Conservation (phyloP, 169 alveolate species). For the Eimeria brunetti region DNA sequence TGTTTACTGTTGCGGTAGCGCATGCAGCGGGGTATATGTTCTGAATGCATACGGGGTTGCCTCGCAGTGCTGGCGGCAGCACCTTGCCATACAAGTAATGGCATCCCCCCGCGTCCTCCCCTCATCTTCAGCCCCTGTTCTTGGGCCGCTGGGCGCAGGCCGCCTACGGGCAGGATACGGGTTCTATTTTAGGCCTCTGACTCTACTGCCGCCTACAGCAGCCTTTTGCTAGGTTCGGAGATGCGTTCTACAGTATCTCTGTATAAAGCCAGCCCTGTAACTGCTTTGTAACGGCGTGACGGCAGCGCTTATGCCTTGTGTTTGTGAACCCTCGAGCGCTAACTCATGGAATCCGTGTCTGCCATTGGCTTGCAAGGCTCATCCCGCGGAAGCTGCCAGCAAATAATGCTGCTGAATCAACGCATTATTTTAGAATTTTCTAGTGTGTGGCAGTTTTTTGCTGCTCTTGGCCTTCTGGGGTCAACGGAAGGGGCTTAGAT, state of each 20-base stretch:
- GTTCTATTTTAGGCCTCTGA: neutral
- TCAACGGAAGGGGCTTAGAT: neutral
- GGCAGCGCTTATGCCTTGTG: neutral
- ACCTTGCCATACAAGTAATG: too few species aligned
- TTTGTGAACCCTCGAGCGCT: neutral
- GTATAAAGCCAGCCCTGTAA: neutral
- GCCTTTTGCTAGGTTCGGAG: neutral
- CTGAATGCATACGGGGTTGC: too few species aligned
- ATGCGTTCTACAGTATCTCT: neutral
- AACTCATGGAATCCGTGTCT: neutral
- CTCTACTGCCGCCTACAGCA: neutral
- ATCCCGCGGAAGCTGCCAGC: neutral
- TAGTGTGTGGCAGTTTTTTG: too few species aligned
- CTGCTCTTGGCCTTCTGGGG: neutral
- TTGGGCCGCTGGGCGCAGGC: neutral
- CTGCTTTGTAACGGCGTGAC: neutral
- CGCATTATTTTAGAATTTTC: too few species aligned
- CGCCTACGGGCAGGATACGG: neutral
- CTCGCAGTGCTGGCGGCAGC: too few species aligned
- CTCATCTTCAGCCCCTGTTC: neutral
- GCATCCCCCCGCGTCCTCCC: too few species aligned
- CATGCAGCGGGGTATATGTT: neutral
- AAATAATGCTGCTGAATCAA: too few species aligned
- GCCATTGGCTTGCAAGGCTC: neutral
- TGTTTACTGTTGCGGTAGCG: neutral